A percentile compares a stretch with the other conserved stretches of the same genome.
These are phyloP conservation scores for Curvularia sp. DNA, from an alignment of 2,329 filamentous ascomycete genomes.

Conservation along the genomic window DNA sequence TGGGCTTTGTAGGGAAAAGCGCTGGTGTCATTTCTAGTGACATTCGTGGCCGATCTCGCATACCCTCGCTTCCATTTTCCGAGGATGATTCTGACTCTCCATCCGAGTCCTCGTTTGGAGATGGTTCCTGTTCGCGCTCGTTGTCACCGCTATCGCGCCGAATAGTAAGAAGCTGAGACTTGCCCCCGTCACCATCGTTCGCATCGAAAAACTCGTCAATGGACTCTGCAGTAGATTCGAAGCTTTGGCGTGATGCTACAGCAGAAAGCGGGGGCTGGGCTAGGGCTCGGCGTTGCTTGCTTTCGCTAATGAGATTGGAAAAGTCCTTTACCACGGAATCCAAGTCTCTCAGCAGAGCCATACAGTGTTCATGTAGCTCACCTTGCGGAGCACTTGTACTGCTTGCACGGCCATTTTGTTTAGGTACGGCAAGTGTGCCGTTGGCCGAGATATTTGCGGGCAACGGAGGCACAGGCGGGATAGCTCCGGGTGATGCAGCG, in stretches of 20 bases:
- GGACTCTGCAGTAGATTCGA: slow-evolving; percentile 73
- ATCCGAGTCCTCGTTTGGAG: slow-evolving; percentile 52
- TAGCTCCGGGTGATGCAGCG: slow-evolving; percentile 53
- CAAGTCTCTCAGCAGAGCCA: slow-evolving; percentile 81
- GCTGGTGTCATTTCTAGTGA: slow-evolving; percentile 50
- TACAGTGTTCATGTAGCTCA: slow-evolving; percentile 79
- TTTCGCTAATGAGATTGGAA: slow-evolving; percentile 75
- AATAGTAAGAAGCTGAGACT: slow-evolving; percentile 76
- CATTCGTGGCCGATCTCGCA: slow-evolving; percentile 47
- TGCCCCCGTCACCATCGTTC: slow-evolving; percentile 60
- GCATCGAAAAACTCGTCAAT: slow-evolving; percentile 96
- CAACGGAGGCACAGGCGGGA: slow-evolving; percentile 48
- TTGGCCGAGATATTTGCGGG: slow-evolving; percentile 37
- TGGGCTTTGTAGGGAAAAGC: slow-evolving; percentile 78
- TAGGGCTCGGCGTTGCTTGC: slow-evolving; percentile 74
- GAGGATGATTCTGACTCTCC: slow-evolving; percentile 69
- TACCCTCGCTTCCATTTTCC: slow-evolving; percentile 59
- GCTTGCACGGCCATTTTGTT: slow-evolving; percentile 36
- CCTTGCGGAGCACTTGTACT: slow-evolving; percentile 58
- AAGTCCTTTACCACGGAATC: slow-evolving; percentile 86
- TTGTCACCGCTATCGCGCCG: slow-evolving; percentile 69
- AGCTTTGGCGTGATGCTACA: slow-evolving; percentile 65
- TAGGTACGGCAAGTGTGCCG: slow-evolving; percentile 47
- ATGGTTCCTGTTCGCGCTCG: slow-evolving; percentile 43
- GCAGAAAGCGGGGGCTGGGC: slow-evolving; percentile 56